Evolutionary conservation across 2,329 filamentous ascomycete species (phyloP).

Genomic region (Phyllosticta ampelicida): DNA sequence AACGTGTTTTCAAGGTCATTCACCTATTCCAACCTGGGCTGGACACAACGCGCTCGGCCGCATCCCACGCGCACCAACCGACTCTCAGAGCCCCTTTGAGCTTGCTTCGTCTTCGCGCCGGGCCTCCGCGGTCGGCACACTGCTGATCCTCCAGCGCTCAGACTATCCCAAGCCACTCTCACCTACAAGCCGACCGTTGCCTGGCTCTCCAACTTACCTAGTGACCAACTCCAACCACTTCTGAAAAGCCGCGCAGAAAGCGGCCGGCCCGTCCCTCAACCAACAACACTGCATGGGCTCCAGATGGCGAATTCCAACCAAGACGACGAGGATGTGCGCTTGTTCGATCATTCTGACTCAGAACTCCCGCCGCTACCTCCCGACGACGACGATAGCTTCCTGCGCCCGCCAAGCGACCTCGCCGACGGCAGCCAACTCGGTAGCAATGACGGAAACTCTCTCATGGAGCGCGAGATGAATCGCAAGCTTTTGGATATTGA

Average conservation of each 20-base stretch:
- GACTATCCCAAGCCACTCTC: neutral
- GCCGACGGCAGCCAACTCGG: slow-evolving; percentile 20
- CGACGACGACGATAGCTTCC: slow-evolving; percentile 30
- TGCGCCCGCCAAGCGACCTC: slow-evolving; percentile 18
- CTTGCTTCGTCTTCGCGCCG: slow-evolving; percentile 1
- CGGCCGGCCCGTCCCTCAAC: neutral
- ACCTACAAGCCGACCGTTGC: neutral
- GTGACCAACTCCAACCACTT: neutral
- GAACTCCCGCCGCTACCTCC: slow-evolving; percentile 31
- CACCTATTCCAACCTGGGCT: neutral
- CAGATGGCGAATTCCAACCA: slow-evolving; percentile 20
- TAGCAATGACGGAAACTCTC: slow-evolving; percentile 27
- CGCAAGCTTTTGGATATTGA: slow-evolving; percentile 51
- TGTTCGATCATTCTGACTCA: slow-evolving; percentile 25
- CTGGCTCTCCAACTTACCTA: neutral
- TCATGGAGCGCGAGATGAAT: slow-evolving; percentile 50
- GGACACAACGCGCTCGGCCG: slow-evolving; percentile 1
- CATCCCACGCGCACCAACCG: slow-evolving; percentile 2
- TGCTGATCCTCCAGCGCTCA: slow-evolving; percentile 8
- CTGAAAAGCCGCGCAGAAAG: neutral
- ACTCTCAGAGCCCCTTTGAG: slow-evolving; percentile 5
- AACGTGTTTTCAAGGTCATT: neutral
- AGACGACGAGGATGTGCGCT: slow-evolving; percentile 23
- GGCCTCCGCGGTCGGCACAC: slow-evolving; percentile 7
- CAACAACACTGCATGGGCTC: slow-evolving; percentile 11